Evolutionary conservation across 192 early-diverging fungal genomes (phyloP).

Genomic region (Entomortierella chlamydospora): DNA sequence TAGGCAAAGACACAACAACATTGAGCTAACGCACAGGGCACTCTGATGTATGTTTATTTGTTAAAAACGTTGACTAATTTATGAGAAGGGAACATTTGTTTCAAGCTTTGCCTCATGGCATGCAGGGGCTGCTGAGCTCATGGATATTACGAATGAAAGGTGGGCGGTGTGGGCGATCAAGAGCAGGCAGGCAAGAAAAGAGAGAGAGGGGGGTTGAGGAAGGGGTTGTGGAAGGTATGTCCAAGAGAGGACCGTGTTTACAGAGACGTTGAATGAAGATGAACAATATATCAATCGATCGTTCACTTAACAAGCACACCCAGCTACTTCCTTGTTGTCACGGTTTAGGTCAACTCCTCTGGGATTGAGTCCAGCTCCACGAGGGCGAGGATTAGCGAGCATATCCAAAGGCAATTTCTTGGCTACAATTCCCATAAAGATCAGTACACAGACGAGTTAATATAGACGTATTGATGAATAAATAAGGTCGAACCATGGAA

Average conservation of each 20-base stretch:
- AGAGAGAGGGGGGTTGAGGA: neutral
- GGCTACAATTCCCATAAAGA: constrained; percentile 53
- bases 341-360: constrained; percentile 65
- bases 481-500: neutral
- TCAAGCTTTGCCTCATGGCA: constrained; percentile 4
- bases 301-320: constrained; percentile 35
- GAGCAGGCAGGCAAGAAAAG: neutral
- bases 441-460: neutral
- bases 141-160: constrained; percentile 1
- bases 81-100: neutral
- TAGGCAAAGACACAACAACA: no score
- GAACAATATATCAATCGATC: neutral
- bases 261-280: neutral
- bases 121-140: neutral
- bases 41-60: no score
- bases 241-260: no score
- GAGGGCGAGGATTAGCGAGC: constrained; percentile 65
- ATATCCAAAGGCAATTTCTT: constrained; percentile 78
- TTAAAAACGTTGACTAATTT: neutral
- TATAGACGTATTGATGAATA: no score
- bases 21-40: no score
- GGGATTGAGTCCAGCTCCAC: constrained; percentile 56
- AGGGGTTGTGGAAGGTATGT: no score
- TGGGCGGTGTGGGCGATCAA: no score
- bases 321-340: constrained; percentile 35